phyloP scores from a whole-genome alignment of 2,329 filamentous ascomycete genomes.

The Simplicillium aogashimaense region DNA sequence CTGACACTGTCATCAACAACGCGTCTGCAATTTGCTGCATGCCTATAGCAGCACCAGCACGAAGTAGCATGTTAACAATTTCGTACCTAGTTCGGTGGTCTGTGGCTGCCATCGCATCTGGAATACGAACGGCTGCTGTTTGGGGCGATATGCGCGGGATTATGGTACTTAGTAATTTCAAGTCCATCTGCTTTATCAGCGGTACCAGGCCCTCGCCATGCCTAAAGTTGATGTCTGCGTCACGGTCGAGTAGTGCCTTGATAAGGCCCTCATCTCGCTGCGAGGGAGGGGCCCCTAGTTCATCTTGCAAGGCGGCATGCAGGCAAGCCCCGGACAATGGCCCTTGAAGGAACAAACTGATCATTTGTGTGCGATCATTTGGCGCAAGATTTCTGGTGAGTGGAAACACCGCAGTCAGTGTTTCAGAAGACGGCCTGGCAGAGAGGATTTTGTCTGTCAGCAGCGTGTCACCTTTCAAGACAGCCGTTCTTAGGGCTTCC shows the following conservation, averaged over 20 bases:
- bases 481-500: slow-evolving; percentile 37
- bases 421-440: slow-evolving; percentile 34
- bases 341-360: slow-evolving; percentile 37
- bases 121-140: slow-evolving; percentile 36
- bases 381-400: slow-evolving; percentile 31
- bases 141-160: slow-evolving; percentile 35
- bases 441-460: slow-evolving; percentile 37
- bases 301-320: slow-evolving; percentile 39
- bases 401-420: slow-evolving; percentile 38
- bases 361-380: slow-evolving; percentile 34
- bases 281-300: slow-evolving; percentile 36
- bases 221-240: slow-evolving; percentile 44
- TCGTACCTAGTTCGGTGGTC: slow-evolving; percentile 32
- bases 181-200: slow-evolving; percentile 37
- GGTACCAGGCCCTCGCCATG: slow-evolving; percentile 37
- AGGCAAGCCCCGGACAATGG: slow-evolving; percentile 36
- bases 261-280: slow-evolving; percentile 41
- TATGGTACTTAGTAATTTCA: slow-evolving; percentile 32
- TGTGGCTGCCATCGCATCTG: slow-evolving; percentile 33
- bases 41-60: slow-evolving; percentile 31
- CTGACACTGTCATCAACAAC: slow-evolving; percentile 29
- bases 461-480: slow-evolving; percentile 31
- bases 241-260: slow-evolving; percentile 38
- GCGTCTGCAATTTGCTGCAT: slow-evolving; percentile 30
- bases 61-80: slow-evolving; percentile 36